Percentiles rank a stretch among this genome's conserved stretches.
Evolutionary conservation across 2,329 filamentous ascomycete genomes (phyloP).

Genomic region (Lecanoromycetidae sp.): DNA sequence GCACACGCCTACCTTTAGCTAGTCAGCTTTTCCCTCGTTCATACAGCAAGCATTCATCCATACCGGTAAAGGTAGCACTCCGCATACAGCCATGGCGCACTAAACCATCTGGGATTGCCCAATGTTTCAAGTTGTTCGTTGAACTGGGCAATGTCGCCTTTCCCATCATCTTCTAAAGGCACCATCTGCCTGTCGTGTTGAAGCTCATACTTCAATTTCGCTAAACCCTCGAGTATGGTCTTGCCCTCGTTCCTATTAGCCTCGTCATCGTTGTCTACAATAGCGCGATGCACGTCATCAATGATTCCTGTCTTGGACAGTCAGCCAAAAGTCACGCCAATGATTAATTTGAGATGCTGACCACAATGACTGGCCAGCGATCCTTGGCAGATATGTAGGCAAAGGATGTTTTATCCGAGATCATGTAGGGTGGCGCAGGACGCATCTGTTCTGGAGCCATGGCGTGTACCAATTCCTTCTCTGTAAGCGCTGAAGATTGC

Average conservation of each 20-base stretch:
- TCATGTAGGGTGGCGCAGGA: constrained; percentile 57
- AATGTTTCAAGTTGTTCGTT: constrained; percentile 72
- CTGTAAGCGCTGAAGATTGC: too few relatives aligned
- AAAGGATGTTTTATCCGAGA: constrained; percentile 74
- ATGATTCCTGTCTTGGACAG: constrained; percentile 68
- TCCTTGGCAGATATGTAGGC: constrained; percentile 73
- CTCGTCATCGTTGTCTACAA: constrained; percentile 46
- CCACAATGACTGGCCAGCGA: constrained; percentile 88
- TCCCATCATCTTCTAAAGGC: constrained; percentile 64
- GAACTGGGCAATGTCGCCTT: constrained; percentile 63
- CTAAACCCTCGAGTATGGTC: constrained; percentile 65
- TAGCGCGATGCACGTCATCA: constrained; percentile 79
- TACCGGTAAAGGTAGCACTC: constrained; percentile 91
- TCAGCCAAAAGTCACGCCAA: constrained; percentile 4
- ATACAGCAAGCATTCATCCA: constrained; percentile 9
- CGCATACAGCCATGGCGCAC: constrained; percentile 74
- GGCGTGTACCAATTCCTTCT: too few relatives aligned
- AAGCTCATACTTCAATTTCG: constrained; percentile 82
- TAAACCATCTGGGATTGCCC: constrained; percentile 67
- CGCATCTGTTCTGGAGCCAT: too few relatives aligned
- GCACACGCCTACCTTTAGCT: constrained; percentile 53
- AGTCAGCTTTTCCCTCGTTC: constrained; percentile 18
- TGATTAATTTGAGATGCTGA: constrained; percentile 32
- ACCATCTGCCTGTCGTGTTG: constrained; percentile 73
- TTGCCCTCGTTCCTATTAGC: constrained; percentile 69